Conservation (phyloP, 495 filamentous ascomycete species). For the Penicillium fimorum region DNA sequence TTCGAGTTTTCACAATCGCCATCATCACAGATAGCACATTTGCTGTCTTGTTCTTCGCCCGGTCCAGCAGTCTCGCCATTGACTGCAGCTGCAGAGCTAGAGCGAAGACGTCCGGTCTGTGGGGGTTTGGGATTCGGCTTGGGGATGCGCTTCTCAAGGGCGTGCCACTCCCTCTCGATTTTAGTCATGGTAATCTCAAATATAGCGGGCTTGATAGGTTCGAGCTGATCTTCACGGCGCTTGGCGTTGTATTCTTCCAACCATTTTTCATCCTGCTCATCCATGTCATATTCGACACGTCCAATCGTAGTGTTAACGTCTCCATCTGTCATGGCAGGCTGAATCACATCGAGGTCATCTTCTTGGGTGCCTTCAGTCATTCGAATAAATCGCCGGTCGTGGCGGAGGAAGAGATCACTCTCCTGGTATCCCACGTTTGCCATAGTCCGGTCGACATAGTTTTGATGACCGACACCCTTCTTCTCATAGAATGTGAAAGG, state of each 20-base stretch:
- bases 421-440: constrained; percentile 93
- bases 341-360: constrained; percentile 72
- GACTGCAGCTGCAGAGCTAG: constrained; percentile 86
- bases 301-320: constrained; percentile 62
- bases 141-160: constrained; percentile 91
- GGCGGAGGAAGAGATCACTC: constrained; percentile 79
- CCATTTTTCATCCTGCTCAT: constrained; percentile 98
- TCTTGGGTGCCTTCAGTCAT: constrained; percentile 73
- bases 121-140: constrained; percentile 95
- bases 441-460: constrained; percentile 88
- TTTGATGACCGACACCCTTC: constrained; percentile 57
- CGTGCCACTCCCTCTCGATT: constrained; percentile 98
- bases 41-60: constrained; percentile 94
- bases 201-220: constrained; percentile 82
- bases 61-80: constrained; percentile 79
- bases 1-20: constrained; percentile 99
- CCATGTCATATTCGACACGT: constrained; percentile 98
- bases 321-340: constrained; percentile 57
- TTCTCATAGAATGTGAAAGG: constrained; percentile 62
- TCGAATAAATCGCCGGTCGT: constrained; percentile 74
- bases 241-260: constrained; percentile 77
- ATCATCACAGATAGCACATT: constrained; percentile 97
- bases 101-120: constrained; percentile 84
- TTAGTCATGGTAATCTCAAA: constrained; percentile 98
- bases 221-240: constrained; percentile 67